phyloP scores from a whole-genome alignment of 2,329 filamentous ascomycete genomes.

The Ophiosphaerella korrae region DNA sequence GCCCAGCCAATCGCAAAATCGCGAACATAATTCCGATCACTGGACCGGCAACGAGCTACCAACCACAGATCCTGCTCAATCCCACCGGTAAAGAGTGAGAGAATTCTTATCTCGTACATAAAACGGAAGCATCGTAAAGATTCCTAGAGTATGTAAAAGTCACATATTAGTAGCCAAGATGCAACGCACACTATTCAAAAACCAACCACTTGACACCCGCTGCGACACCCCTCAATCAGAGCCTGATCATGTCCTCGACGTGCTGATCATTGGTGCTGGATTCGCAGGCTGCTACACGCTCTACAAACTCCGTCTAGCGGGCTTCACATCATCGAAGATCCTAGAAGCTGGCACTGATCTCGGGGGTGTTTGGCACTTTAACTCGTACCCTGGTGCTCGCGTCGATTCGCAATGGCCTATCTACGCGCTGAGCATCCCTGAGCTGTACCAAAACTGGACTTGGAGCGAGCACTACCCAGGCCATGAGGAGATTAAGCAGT shows the following conservation, averaged over 20 bases:
- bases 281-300: conserved; percentile 44
- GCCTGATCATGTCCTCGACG: not conserved
- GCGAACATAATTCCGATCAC: too few relatives aligned
- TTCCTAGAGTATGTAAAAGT: too few relatives aligned
- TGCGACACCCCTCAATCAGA: not conserved
- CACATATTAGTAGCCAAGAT: too few relatives aligned
- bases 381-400: conserved; percentile 40
- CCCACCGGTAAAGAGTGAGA: too few relatives aligned
- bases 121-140: too few relatives aligned
- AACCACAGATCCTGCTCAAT: too few relatives aligned
- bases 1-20: too few relatives aligned
- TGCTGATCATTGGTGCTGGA: conserved; percentile 30
- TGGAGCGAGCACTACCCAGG: conserved; percentile 58
- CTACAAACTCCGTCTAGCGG: conserved; percentile 35
- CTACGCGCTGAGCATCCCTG: conserved; percentile 49
- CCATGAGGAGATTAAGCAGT: conserved; percentile 56
- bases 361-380: conserved; percentile 44
- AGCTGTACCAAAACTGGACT: conserved; percentile 55
- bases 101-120: too few relatives aligned
- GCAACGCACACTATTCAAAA: too few relatives aligned
- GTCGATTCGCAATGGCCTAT: conserved; percentile 51
- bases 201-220: not conserved
- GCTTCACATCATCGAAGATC: conserved; percentile 23
- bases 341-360: conserved; percentile 41
- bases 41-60: too few relatives aligned